Conservation (phyloP, 108 stramenopile genomes). For the Nitzschia inconspicua region DNA sequence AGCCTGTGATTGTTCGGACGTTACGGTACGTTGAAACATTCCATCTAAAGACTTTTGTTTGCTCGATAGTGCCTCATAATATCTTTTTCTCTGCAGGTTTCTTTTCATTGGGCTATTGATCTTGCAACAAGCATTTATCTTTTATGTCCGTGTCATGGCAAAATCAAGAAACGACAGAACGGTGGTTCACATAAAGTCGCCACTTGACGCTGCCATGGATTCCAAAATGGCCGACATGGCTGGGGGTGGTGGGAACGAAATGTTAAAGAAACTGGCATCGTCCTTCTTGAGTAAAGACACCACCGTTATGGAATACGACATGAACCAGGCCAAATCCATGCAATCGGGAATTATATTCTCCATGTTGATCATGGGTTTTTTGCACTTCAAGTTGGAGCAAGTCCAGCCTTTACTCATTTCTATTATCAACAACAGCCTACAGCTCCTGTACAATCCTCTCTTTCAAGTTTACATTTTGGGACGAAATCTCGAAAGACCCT, state of each 20-base stretch:
- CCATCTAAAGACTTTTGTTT: neutral
- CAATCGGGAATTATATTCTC: slow-evolving; percentile 61
- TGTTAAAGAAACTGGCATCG: slow-evolving; percentile 70
- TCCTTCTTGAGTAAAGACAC: slow-evolving; percentile 62
- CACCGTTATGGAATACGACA: slow-evolving; percentile 75
- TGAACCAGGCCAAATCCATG: slow-evolving; percentile 62
- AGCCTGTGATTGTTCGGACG: slow-evolving; percentile 41
- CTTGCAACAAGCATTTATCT: slow-evolving; percentile 55
- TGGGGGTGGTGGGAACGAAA: slow-evolving; percentile 9
- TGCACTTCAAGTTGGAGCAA: slow-evolving; percentile 83
- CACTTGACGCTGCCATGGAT: slow-evolving; percentile 28
- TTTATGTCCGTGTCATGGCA: slow-evolving; percentile 65
- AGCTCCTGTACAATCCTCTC: slow-evolving; percentile 76
- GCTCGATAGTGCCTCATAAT: neutral
- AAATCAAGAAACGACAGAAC: slow-evolving; percentile 60
- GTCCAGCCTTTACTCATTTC: slow-evolving; percentile 77
- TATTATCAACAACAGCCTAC: slow-evolving; percentile 55
- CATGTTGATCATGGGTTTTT: slow-evolving; percentile 71
- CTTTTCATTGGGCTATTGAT: neutral
- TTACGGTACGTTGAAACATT: slow-evolving; percentile 28
- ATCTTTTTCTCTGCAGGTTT: neutral
- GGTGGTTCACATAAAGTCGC: slow-evolving; percentile 47
- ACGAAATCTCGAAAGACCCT: slow-evolving; percentile 81
- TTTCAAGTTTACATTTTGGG: slow-evolving; percentile 83
- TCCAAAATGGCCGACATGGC: slow-evolving; percentile 23